Evolutionary conservation across 805 yeast genomes (phyloP).

Genomic region (Nakazawaea holstii): DNA sequence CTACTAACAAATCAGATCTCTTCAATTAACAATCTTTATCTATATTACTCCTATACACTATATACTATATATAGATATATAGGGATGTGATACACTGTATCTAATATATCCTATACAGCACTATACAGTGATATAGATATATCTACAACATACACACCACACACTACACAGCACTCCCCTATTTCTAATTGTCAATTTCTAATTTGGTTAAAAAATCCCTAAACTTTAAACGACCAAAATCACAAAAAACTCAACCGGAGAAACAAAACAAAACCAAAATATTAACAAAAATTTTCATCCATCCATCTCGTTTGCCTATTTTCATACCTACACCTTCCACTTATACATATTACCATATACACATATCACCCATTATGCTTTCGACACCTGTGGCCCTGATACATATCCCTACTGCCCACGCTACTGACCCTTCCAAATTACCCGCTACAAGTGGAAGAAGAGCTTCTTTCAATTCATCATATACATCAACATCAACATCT

Average conservation of each 20-base stretch:
- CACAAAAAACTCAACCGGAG: not conserved
- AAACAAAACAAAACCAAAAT: too few species aligned
- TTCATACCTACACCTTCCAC: not conserved
- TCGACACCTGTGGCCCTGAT: not conserved
- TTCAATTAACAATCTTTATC: too few species aligned
- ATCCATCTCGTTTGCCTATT: not conserved
- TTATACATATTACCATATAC: not conserved
- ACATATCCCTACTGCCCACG: not conserved
- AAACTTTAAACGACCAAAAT: too few species aligned
- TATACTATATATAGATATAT: too few species aligned
- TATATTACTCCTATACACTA: too few species aligned
- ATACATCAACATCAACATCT: not conserved
- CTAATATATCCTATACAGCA: too few species aligned
- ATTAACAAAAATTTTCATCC: not conserved
- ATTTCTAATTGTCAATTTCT: not conserved
- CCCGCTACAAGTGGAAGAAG: not conserved
- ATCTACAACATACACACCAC: too few species aligned
- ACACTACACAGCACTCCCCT: too few species aligned
- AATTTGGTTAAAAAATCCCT: not conserved
- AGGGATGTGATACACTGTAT: too few species aligned
- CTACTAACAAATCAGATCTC: too few species aligned
- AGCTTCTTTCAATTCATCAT: not conserved
- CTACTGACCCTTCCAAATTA: not conserved
- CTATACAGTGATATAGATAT: too few species aligned
- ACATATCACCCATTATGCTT: not conserved